A percentile compares a stretch with the other conserved stretches of the same genome.
Conservation (phyloP, 2,329 filamentous ascomycete genomes). For the Neonectria hederae region DNA sequence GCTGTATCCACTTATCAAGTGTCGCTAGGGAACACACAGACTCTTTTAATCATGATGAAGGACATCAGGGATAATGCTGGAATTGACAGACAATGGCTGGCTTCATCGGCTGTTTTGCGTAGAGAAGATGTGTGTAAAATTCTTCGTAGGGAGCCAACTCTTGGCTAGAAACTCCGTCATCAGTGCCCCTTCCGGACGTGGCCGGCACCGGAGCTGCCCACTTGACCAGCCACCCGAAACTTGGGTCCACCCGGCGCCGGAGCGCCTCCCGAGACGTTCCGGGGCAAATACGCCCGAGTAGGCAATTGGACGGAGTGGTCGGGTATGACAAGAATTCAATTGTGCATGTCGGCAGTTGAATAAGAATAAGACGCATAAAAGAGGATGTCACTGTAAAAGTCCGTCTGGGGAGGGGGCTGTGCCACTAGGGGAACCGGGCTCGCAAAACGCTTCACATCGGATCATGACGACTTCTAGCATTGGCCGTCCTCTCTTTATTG, state of each 20-base stretch:
- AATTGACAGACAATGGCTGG: neutral
- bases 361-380: neutral
- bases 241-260: constrained; percentile 18
- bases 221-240: constrained; percentile 13
- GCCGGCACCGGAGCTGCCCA: constrained; percentile 10
- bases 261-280: constrained; percentile 14
- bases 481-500: constrained; percentile 16
- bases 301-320: neutral
- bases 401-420: neutral
- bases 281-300: neutral
- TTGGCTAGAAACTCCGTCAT: neutral
- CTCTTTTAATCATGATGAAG: neutral
- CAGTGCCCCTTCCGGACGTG: neutral
- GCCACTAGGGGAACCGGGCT: neutral
- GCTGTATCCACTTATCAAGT: neutral
- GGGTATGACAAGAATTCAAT: constrained; percentile 12
- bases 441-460: constrained; percentile 19
- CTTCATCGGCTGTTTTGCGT: neutral
- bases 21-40: neutral
- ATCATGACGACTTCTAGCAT: constrained; percentile 25
- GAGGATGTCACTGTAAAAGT: neutral
- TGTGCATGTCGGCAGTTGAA: constrained; percentile 11
- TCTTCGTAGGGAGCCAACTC: neutral
- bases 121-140: neutral
- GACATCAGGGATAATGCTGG: neutral